phyloP scores from a whole-genome alignment of 2,329 filamentous ascomycete species.

The Fusarium sororula region DNA sequence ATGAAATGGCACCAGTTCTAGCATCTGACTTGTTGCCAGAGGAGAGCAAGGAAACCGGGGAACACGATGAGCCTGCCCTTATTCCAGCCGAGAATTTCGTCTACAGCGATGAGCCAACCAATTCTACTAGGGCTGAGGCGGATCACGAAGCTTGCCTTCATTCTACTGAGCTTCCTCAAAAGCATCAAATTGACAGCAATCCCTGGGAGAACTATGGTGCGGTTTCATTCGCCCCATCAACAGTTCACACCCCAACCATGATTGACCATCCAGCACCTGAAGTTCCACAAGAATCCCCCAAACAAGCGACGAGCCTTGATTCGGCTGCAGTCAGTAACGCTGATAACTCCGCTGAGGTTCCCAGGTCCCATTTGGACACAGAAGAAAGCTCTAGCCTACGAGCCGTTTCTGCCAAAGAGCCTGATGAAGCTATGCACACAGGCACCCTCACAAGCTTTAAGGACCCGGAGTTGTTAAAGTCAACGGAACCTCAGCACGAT shows the following conservation, averaged over 20 bases:
- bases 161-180: background rate
- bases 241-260: background rate
- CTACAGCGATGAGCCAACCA: background rate
- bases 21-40: background rate
- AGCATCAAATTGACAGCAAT: background rate
- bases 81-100: background rate
- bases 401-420: background rate
- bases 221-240: background rate
- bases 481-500: background rate
- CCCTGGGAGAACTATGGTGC: background rate
- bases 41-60: slow-evolving; percentile 14
- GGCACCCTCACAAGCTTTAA: background rate
- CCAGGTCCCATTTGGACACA: background rate
- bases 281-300: background rate
- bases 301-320: background rate
- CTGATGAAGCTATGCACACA: background rate
- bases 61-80: background rate
- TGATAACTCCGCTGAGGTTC: background rate
- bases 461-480: background rate
- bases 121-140: background rate
- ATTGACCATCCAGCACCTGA: background rate
- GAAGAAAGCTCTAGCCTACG: background rate
- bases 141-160: background rate
- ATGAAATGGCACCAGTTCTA: background rate
- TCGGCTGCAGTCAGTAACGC: background rate